Evolutionary conservation across 1,284 basidiomycete genomes (phyloP).

Genomic region (Pyrrhoderma lamaoense): DNA sequence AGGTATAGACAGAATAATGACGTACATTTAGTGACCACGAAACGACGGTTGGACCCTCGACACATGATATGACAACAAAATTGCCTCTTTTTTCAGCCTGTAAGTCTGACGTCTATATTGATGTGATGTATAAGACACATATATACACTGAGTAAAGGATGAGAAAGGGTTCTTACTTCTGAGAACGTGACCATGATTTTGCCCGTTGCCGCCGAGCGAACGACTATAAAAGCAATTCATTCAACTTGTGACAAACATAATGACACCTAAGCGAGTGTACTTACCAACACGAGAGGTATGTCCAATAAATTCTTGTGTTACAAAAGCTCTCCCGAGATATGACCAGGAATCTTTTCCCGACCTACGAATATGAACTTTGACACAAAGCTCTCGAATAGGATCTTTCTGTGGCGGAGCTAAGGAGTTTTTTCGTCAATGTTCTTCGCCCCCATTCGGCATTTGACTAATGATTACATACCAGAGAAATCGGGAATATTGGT

Average conservation of each 20-base stretch:
- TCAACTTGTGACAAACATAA: slow-evolving; percentile 6
- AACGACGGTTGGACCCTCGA: slow-evolving; percentile 61
- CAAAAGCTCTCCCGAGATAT: slow-evolving; percentile 67
- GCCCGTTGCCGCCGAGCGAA: slow-evolving; percentile 54
- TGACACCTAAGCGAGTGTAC: too few relatives aligned
- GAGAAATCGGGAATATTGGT: slow-evolving; percentile 13
- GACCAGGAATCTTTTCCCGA: slow-evolving; percentile 74
- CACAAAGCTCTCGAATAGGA: slow-evolving; percentile 63
- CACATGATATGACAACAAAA: slow-evolving; percentile 71
- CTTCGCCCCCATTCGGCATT: background rate
- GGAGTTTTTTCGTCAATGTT: too few relatives aligned
- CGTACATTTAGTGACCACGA: slow-evolving; percentile 79
- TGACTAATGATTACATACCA: background rate
- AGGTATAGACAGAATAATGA: slow-evolving; percentile 10
- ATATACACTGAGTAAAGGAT: background rate
- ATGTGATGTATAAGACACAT: slow-evolving; percentile 1
- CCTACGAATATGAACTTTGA: slow-evolving; percentile 75
- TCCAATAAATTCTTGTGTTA: slow-evolving; percentile 61
- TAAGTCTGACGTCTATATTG: slow-evolving; percentile 52
- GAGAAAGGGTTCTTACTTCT: slow-evolving; percentile 43
- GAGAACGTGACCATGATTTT: slow-evolving; percentile 64
- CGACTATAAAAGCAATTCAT: slow-evolving; percentile 51
- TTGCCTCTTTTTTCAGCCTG: slow-evolving; percentile 79
- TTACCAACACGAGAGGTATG: slow-evolving; percentile 70
- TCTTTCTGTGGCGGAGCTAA: slow-evolving; percentile 34